Evolutionary conservation across 2,329 filamentous ascomycete genomes (phyloP).

Genomic region (Macrophomina pseudophaseolina): DNA sequence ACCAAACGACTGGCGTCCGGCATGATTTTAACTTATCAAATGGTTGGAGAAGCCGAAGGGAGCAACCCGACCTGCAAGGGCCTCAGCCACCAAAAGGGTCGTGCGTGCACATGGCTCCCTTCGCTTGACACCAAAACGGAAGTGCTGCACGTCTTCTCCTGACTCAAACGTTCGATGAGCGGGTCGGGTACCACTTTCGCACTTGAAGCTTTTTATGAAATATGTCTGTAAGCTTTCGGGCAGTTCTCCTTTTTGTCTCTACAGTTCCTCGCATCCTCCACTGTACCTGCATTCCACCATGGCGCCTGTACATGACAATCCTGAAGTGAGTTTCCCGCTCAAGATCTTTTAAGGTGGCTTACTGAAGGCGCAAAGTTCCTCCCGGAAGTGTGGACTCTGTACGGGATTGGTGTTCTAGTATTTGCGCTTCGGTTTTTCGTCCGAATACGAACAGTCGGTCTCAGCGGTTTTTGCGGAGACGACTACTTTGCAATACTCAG

Average conservation of each 20-base stretch:
- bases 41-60: not conserved
- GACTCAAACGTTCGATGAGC: not conserved
- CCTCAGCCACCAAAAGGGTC: not conserved
- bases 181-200: too few relatives aligned
- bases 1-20: not conserved
- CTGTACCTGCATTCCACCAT: not conserved
- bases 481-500: constrained; percentile 44
- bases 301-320: not conserved
- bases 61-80: not conserved
- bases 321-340: not conserved
- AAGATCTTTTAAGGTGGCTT: not conserved
- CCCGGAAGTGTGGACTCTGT: constrained; percentile 9
- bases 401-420: not conserved
- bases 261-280: not conserved
- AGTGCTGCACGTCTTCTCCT: not conserved
- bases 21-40: not conserved
- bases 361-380: constrained; percentile 3
- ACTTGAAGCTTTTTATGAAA: not conserved
- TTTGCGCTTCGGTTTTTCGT: constrained; percentile 40
- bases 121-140: not conserved
- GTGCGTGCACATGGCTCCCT: not conserved
- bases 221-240: not conserved
- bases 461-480: constrained; percentile 46
- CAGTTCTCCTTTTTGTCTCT: not conserved
- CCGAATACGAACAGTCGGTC: constrained; percentile 45